Conservation (phyloP, 805 yeast species). For the Myxozyma neglecta region DNA sequence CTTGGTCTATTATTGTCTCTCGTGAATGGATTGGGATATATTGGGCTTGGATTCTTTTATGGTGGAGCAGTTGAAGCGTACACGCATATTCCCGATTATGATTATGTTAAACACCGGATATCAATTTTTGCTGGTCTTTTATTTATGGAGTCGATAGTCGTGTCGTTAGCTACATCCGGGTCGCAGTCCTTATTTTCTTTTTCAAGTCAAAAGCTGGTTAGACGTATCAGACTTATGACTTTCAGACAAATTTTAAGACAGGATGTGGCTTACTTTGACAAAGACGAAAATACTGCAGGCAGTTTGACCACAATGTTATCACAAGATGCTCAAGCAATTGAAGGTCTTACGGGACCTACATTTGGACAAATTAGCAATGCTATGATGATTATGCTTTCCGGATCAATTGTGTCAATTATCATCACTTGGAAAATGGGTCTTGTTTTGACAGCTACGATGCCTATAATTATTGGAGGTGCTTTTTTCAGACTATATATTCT, state of each 20-base stretch:
- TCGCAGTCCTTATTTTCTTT: slow-evolving; percentile 9
- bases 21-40: slow-evolving; percentile 19
- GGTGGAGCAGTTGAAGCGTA: slow-evolving; percentile 23
- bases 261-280: slow-evolving; percentile 44
- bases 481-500: slow-evolving; percentile 43
- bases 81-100: slow-evolving; percentile 15
- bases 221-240: slow-evolving; percentile 39
- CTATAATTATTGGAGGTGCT: slow-evolving; percentile 45
- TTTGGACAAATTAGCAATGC: slow-evolving; percentile 40
- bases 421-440: slow-evolving; percentile 46
- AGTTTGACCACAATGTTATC: slow-evolving; percentile 43
- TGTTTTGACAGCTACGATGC: slow-evolving; percentile 42
- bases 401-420: slow-evolving; percentile 41
- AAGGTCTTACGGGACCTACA: slow-evolving; percentile 35
- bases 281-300: slow-evolving; percentile 43
- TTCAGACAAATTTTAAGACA: slow-evolving; percentile 42
- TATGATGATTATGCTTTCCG: slow-evolving; percentile 40
- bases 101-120: slow-evolving; percentile 11
- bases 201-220: slow-evolving; percentile 40
- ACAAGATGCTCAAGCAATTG: slow-evolving; percentile 43
- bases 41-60: slow-evolving; percentile 24
- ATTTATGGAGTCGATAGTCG: slow-evolving; percentile 18
- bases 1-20: not conserved
- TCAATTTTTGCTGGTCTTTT: slow-evolving; percentile 20
- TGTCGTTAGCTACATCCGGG: slow-evolving; percentile 6